Percentiles rank a stretch among this genome's conserved stretches.
These are phyloP conservation scores for Linnemannia schmuckeri DNA, from an alignment of 192 early-diverging fungal genomes.

Conservation along the genomic window DNA sequence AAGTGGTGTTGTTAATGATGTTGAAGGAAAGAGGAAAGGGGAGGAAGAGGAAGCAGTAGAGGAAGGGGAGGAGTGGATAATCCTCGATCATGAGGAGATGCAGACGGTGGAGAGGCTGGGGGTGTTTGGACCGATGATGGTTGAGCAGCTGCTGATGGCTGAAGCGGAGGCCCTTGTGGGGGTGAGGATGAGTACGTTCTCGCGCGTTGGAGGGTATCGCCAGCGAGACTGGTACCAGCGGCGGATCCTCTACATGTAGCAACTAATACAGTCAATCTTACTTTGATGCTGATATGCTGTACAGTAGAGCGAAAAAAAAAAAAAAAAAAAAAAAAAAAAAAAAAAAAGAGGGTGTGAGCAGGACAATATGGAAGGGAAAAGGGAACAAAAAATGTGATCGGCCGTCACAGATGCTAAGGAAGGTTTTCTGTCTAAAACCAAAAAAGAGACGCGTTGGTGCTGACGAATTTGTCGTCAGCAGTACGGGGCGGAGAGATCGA, in stretches of 20 bases:
- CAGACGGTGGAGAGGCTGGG: constrained; percentile 6
- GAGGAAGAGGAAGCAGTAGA: not conserved
- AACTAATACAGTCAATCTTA: not conserved
- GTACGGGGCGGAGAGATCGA: not conserved
- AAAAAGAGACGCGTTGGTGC: constrained; percentile 14
- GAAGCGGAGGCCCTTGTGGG: constrained; percentile 13
- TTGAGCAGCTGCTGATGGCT: constrained; percentile 7
- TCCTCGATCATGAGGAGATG: constrained; percentile 5
- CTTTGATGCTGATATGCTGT: too few relatives aligned
- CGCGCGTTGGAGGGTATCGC: constrained; percentile 12
- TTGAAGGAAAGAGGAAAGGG: not conserved
- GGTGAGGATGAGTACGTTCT: constrained; percentile 21
- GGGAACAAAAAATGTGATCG: not conserved
- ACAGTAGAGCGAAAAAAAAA: too few relatives aligned
- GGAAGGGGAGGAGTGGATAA: constrained; percentile 4
- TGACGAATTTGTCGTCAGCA: constrained; percentile 38
- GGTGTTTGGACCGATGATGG: constrained; percentile 3
- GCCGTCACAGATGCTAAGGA: not conserved
- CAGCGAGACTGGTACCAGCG: constrained; percentile 15
- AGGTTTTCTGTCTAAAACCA: not conserved
- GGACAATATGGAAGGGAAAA: not conserved
- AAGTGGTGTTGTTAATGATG: not conserved
- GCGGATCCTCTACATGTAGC: constrained; percentile 2
- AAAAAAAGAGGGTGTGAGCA: not conserved
- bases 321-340: too few relatives aligned